Percentiles rank a stretch among this genome's conserved stretches.
These are phyloP conservation scores for Melastoma candidum DNA, from an alignment of 441 rosid genomes.

Conservation along the genomic window DNA sequence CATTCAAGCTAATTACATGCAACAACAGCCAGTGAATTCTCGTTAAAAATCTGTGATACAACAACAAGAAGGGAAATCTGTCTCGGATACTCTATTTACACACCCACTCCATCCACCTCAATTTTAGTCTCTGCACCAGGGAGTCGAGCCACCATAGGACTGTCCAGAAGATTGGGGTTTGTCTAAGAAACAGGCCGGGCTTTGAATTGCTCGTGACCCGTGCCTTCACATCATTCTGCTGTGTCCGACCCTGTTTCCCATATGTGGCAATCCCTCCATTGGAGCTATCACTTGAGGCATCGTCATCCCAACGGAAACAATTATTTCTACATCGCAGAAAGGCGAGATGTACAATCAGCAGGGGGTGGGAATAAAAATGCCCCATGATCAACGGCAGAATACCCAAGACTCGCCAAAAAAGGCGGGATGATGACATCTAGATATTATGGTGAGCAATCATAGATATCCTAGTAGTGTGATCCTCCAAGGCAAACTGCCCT, in stretches of 20 bases:
- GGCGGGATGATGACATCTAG: background rate
- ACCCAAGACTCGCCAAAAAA: too few relatives aligned
- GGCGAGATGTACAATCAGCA: background rate
- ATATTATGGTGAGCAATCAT: constrained; percentile 3
- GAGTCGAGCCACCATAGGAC: too few relatives aligned
- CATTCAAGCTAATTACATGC: too few relatives aligned
- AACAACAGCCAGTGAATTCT: background rate
- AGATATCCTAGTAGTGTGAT: constrained; percentile 6
- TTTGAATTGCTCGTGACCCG: background rate
- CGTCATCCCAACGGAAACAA: constrained; percentile 53
- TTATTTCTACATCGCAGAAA: constrained; percentile 33
- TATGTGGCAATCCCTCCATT: constrained; percentile 36
- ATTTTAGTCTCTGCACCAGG: too few relatives aligned
- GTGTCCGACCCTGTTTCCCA: constrained; percentile 41
- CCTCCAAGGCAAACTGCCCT: background rate
- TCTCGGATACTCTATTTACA: too few relatives aligned
- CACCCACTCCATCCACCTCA: too few relatives aligned
- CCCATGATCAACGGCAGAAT: too few relatives aligned
- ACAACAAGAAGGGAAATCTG: constrained; percentile 1
- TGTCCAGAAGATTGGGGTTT: too few relatives aligned
- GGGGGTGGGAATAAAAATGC: background rate
- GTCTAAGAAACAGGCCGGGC: background rate
- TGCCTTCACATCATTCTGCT: constrained; percentile 37
- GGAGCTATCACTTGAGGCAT: constrained; percentile 59
- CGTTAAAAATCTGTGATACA: background rate